A percentile compares a stretch with the other conserved stretches of the same genome.
Evolutionary conservation across 2,329 filamentous ascomycete species (phyloP).

Genomic region (Venturia carpophila): DNA sequence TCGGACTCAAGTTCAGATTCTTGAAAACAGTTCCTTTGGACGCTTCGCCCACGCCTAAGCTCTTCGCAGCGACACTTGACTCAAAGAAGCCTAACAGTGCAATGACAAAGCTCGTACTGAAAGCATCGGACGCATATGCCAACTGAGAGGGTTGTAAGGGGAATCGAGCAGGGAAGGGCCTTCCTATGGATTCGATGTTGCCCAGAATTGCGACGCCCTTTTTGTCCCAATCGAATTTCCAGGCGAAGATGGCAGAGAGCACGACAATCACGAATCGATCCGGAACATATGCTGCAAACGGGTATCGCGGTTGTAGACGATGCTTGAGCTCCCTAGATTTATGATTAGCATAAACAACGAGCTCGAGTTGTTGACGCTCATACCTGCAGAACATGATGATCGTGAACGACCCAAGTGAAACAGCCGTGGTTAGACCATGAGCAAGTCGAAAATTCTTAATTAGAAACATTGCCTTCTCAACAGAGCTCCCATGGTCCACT

Average conservation of each 20-base stretch:
- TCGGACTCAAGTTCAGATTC: slow-evolving; percentile 77
- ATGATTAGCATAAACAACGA: not conserved
- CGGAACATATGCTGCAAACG: slow-evolving; percentile 76
- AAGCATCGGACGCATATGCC: slow-evolving; percentile 72
- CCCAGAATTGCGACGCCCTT: slow-evolving; percentile 79
- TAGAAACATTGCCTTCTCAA: slow-evolving; percentile 80
- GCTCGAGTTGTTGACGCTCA: slow-evolving; percentile 23
- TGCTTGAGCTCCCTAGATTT: slow-evolving; percentile 65
- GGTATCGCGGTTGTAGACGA: slow-evolving; percentile 68
- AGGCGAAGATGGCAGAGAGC: slow-evolving; percentile 71
- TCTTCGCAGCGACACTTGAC: slow-evolving; percentile 91
- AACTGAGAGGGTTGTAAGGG: slow-evolving; percentile 72
- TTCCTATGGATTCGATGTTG: slow-evolving; percentile 64
- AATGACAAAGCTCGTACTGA: slow-evolving; percentile 89
- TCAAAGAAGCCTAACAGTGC: slow-evolving; percentile 97
- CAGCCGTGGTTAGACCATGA: slow-evolving; percentile 66
- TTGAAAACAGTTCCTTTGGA: slow-evolving; percentile 57
- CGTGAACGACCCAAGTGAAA: slow-evolving; percentile 71
- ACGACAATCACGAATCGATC: slow-evolving; percentile 89
- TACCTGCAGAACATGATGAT: slow-evolving; percentile 88
- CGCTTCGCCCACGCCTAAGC: slow-evolving; percentile 54
- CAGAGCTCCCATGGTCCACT: slow-evolving; percentile 75
- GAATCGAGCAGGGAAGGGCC: slow-evolving; percentile 72
- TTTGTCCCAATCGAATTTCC: slow-evolving; percentile 67
- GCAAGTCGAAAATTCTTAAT: slow-evolving; percentile 55